Evolutionary conservation across 805 yeast species (phyloP).

Genomic region (Metschnikowia drakensbergensis): DNA sequence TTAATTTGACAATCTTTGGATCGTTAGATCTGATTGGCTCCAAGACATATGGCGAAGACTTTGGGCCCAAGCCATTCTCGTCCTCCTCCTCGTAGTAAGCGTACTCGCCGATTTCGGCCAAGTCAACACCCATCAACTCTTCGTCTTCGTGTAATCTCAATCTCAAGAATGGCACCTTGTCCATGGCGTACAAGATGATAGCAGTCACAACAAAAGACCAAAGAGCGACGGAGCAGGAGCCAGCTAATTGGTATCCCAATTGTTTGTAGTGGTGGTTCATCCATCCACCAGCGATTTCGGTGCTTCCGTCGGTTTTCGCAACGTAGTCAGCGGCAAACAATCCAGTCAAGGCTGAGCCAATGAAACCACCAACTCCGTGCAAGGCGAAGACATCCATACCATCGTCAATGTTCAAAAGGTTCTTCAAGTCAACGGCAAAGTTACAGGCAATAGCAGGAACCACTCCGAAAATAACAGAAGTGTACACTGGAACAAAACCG

Average conservation of each 20-base stretch:
- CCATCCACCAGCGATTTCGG: conserved; percentile 78
- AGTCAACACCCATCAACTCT: conserved; percentile 85
- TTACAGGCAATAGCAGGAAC: conserved; percentile 56
- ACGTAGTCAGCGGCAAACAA: conserved; percentile 89
- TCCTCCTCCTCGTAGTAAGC: conserved; percentile 67
- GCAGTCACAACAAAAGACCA: conserved; percentile 78
- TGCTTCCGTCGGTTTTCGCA: conserved; percentile 74
- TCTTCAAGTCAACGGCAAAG: conserved; percentile 79
- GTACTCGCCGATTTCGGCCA: conserved; percentile 86
- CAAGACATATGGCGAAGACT: conserved; percentile 50
- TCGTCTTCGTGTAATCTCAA: conserved; percentile 82
- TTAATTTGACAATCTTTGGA: conserved; percentile 34
- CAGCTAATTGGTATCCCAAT: conserved; percentile 86
- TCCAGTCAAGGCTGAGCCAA: conserved; percentile 83
- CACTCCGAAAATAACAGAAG: conserved; percentile 16
- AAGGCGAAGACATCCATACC: conserved; percentile 92
- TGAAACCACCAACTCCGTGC: conserved; percentile 91
- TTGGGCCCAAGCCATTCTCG: conserved; percentile 26
- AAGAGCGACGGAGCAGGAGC: conserved; percentile 59
- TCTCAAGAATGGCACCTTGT: conserved; percentile 75
- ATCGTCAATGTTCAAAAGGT: conserved; percentile 74
- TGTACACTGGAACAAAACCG: conserved; percentile 89
- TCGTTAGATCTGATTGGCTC: conserved; percentile 71
- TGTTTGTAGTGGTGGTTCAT: conserved; percentile 77
- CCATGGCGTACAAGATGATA: conserved; percentile 60